Evolutionary conservation across 345 rosid species (phyloP).

Genomic region (Gossypium rotundifolium): DNA sequence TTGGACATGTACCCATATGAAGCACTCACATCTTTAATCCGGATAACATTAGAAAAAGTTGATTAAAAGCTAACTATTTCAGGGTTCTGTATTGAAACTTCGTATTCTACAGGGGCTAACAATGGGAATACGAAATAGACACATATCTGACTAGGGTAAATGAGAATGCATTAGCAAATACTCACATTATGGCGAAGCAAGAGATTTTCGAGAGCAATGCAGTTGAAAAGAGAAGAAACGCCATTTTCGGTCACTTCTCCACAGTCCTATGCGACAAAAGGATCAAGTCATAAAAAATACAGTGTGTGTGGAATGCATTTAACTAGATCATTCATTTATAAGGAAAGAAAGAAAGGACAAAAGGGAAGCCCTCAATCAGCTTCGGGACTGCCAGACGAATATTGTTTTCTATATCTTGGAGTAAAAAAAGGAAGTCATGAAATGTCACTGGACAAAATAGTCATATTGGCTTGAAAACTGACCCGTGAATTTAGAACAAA

Average conservation of each 20-base stretch:
- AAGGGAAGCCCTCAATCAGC: too few relatives aligned
- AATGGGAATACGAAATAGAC: background rate
- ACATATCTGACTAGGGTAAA: background rate
- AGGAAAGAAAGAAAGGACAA: too few relatives aligned
- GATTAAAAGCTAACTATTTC: background rate
- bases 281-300: background rate
- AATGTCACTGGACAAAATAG: background rate
- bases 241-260: constrained; percentile 57
- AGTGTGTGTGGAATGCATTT: background rate
- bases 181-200: constrained; percentile 75
- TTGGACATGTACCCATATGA: background rate
- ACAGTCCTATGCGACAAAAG: constrained; percentile 45
- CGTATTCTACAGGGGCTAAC: background rate
- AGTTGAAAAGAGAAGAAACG: constrained; percentile 47
- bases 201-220: constrained; percentile 68
- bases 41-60: background rate
- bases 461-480: background rate
- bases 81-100: background rate
- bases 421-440: constrained; percentile 1
- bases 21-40: background rate
- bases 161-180: constrained; percentile 9
- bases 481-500: background rate
- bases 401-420: too few relatives aligned
- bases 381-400: too few relatives aligned
- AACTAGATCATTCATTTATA: background rate